Evolutionary conservation across 306 rosid species (phyloP).

Genomic region (Fagus sylvatica): DNA sequence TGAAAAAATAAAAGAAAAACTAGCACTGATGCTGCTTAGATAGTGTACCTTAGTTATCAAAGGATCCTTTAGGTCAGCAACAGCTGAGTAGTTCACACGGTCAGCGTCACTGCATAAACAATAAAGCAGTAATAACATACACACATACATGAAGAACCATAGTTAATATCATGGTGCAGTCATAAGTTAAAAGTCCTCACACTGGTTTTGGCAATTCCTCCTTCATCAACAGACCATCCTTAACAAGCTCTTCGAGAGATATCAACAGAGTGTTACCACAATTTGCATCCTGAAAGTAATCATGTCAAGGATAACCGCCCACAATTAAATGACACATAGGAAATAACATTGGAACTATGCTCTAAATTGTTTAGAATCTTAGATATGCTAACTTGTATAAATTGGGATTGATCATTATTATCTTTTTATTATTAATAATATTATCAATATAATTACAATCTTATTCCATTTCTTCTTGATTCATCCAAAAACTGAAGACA

Average conservation of each 20-base stretch:
- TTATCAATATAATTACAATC: background rate
- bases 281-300: constrained; percentile 75
- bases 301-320: background rate
- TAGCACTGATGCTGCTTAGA: background rate
- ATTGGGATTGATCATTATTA: background rate
- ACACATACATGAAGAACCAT: background rate
- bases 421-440: background rate
- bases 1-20: background rate
- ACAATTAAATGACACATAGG: background rate
- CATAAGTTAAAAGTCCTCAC: constrained; percentile 43
- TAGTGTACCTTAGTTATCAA: constrained; percentile 59
- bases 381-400: background rate
- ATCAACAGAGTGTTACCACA: constrained; percentile 94
- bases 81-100: constrained; percentile 63
- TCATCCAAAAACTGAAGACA: background rate
- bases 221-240: constrained; percentile 79
- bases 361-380: background rate
- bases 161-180: background rate
- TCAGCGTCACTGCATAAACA: constrained; percentile 60
- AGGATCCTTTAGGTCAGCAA: constrained; percentile 80
- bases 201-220: constrained; percentile 83
- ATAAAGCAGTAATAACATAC: constrained; percentile 19
- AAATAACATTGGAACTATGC: constrained; percentile 34
- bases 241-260: constrained; percentile 84
- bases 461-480: background rate